These are phyloP conservation scores for Lodderomyces beijingensis DNA, from an alignment of 1,139 yeast genomes.

Conservation along the genomic window DNA sequence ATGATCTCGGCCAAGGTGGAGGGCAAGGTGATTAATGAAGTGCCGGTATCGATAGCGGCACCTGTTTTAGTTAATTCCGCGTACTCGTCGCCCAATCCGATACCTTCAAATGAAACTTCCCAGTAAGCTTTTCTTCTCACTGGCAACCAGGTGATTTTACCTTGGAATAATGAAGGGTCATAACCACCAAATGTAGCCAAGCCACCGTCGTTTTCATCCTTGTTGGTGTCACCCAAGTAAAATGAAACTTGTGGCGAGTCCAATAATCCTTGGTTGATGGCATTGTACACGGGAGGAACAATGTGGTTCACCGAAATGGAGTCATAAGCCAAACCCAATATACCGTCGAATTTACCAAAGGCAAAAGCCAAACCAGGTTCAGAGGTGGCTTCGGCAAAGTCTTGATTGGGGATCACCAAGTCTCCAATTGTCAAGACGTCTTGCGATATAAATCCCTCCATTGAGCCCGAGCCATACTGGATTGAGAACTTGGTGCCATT, in stretches of 20 bases:
- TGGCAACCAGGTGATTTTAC: constrained; percentile 90
- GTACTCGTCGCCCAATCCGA: constrained; percentile 86
- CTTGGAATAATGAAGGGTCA: constrained; percentile 68
- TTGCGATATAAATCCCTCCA: constrained; percentile 87
- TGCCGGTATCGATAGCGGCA: constrained; percentile 98
- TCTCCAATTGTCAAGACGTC: constrained; percentile 81
- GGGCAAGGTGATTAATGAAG: constrained; percentile 92
- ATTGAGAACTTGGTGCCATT: constrained; percentile 84
- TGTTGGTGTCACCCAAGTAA: constrained; percentile 75
- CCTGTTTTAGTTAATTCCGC: constrained; percentile 82
- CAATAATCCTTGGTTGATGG: constrained; percentile 72
- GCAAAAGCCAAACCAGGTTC: constrained; percentile 99
- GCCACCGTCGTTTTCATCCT: constrained; percentile 71
- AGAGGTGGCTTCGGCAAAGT: constrained; percentile 92
- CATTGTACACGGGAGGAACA: constrained; percentile 92
- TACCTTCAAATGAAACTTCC: constrained; percentile 92
- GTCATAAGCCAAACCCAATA: constrained; percentile 89
- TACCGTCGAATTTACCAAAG: constrained; percentile 97
- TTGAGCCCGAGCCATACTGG: constrained; percentile 87
- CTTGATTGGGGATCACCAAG: constrained; percentile 78
- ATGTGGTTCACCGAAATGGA: constrained; percentile 82
- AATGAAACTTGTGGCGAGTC: constrained; percentile 86
- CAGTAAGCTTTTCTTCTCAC: constrained; percentile 99
- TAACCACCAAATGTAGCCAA: constrained; percentile 93
- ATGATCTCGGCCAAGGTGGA: constrained; percentile 91